phyloP scores from a whole-genome alignment of 2,329 filamentous ascomycete genomes.

The Fusarium sp. region DNA sequence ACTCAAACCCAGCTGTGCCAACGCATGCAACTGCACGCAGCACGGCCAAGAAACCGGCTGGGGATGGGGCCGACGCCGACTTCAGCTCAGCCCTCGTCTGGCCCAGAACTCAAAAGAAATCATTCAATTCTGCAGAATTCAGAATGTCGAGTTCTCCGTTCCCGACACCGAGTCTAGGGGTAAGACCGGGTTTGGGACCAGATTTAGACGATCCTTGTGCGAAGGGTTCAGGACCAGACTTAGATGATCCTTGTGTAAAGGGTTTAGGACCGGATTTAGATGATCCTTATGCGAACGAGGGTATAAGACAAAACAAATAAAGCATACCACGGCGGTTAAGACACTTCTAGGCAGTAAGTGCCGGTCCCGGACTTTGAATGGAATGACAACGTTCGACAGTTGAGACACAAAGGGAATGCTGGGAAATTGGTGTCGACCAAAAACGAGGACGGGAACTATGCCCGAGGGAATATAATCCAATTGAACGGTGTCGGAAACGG shows the following conservation, averaged over 20 bases:
- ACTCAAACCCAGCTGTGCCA: constrained; percentile 17
- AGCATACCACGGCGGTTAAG: constrained; percentile 50
- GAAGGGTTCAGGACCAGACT: constrained; percentile 38
- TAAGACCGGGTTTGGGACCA: constrained; percentile 36
- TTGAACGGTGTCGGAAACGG: constrained; percentile 26
- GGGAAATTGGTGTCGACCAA: constrained; percentile 36
- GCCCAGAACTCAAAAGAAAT: constrained; percentile 26
- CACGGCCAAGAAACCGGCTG: constrained; percentile 16
- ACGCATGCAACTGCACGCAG: constrained; percentile 18
- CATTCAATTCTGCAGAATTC: constrained; percentile 21
- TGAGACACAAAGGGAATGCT: constrained; percentile 48
- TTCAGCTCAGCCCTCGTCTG: constrained; percentile 36
- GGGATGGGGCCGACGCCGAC: constrained; percentile 33
- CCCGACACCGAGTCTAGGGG: constrained; percentile 35
- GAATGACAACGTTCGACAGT: constrained; percentile 46
- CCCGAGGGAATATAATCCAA: constrained; percentile 24
- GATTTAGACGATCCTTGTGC: constrained; percentile 44
- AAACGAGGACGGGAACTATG: constrained; percentile 26
- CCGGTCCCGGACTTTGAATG: constrained; percentile 40
- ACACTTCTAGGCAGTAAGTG: constrained; percentile 40
- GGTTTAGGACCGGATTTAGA: constrained; percentile 41
- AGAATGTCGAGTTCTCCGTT: constrained; percentile 29
- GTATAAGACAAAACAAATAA: constrained; percentile 41
- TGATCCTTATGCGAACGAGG: constrained; percentile 38
- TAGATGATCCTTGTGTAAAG: constrained; percentile 41